A percentile compares a stretch with the other conserved stretches of the same genome.
phyloP scores from a whole-genome alignment of 805 yeast species.

The Saccharomycopsis fibuligera region DNA sequence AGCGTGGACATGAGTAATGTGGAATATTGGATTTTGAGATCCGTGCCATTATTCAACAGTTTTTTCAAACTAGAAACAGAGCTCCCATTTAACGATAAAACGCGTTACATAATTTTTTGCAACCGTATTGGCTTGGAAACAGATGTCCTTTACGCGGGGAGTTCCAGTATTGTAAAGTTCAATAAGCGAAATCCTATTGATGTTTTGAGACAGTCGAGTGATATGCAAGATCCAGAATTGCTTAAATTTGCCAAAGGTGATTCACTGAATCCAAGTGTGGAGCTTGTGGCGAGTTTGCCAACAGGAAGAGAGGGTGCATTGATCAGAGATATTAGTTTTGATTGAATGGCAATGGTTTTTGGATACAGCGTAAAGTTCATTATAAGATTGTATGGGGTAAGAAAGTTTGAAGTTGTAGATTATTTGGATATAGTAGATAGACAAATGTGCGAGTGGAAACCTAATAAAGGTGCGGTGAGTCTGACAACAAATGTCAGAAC shows the following conservation, averaged over 20 bases:
- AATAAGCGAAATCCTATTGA: constrained; percentile 22
- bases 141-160: constrained; percentile 61
- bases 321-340: constrained; percentile 48
- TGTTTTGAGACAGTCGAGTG: constrained; percentile 22
- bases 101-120: constrained; percentile 43
- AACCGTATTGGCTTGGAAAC: constrained; percentile 79
- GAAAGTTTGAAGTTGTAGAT: too few relatives aligned
- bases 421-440: too few relatives aligned
- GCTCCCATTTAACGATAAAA: constrained; percentile 19
- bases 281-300: constrained; percentile 49
- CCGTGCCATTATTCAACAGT: constrained; percentile 53
- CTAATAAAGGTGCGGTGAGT: too few relatives aligned
- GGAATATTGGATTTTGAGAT: constrained; percentile 70
- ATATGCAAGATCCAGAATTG: constrained; percentile 21
- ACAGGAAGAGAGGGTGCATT: constrained; percentile 62
- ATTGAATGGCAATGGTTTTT: too few relatives aligned
- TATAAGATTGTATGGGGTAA: too few relatives aligned
- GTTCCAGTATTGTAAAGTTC: constrained; percentile 51
- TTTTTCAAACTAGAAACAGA: constrained; percentile 2
- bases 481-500: too few relatives aligned
- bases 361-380: too few relatives aligned
- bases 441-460: too few relatives aligned
- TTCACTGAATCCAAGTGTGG: constrained; percentile 43
- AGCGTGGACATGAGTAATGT: constrained; percentile 45
- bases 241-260: constrained; percentile 27